Evolutionary conservation across 2,329 filamentous ascomycete species (phyloP).

Genomic region (Botrytis pseudocinerea): DNA sequence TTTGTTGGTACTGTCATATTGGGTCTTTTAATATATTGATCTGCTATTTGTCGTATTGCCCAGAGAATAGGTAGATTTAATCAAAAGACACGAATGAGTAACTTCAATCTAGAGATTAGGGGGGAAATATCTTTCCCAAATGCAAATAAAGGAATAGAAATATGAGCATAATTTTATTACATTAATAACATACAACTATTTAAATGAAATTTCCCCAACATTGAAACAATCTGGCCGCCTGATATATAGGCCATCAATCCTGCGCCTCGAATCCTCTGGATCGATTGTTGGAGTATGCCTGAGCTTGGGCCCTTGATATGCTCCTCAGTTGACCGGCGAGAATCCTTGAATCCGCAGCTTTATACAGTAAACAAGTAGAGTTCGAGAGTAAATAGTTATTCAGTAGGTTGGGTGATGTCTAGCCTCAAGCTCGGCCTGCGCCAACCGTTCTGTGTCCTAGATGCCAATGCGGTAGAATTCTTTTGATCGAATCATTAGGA

Average conservation of each 20-base stretch:
- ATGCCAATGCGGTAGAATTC: not conserved
- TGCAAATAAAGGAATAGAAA: not conserved
- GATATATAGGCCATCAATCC: not conserved
- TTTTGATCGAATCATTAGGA: not conserved
- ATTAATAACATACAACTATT: not conserved
- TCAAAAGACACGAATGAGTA: not conserved
- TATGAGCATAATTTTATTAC: not conserved
- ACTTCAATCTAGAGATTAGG: not conserved
- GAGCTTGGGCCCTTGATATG: not conserved
- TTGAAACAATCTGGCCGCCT: not conserved
- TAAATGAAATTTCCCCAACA: not conserved
- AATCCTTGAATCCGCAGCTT: not conserved
- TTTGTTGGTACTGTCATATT: not conserved
- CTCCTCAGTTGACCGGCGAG: not conserved
- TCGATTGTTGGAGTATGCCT: not conserved
- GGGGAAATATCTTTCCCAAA: not conserved
- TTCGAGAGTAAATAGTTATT: not conserved
- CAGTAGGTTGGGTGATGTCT: not conserved
- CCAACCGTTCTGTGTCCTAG: not conserved
- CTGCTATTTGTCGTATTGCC: not conserved
- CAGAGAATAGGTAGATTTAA: not conserved
- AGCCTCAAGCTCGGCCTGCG: not conserved
- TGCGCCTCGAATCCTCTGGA: not conserved
- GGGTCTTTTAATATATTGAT: not conserved
- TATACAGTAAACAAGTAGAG: not conserved